Conservation (phyloP, 352 stramenopile species). For the Phytophthora palmivora region DNA sequence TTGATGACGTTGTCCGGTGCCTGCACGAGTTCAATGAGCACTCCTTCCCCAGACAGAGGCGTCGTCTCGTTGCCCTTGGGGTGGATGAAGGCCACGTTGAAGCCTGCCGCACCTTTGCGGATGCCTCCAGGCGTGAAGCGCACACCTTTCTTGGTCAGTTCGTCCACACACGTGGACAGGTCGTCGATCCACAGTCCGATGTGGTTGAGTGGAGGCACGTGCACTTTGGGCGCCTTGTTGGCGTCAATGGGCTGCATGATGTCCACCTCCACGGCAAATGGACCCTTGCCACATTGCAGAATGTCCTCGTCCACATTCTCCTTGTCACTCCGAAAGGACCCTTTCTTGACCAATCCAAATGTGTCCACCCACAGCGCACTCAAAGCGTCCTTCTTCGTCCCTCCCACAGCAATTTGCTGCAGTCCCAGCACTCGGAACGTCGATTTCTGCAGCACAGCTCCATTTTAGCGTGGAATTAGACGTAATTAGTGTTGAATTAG, state of each 20-base stretch:
- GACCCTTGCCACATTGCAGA: constrained; percentile 90
- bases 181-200: constrained; percentile 98
- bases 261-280: constrained; percentile 97
- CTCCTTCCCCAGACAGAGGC: constrained; percentile 93
- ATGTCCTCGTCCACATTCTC: constrained; percentile 99
- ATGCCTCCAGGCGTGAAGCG: constrained; percentile 98
- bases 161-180: constrained; percentile 91
- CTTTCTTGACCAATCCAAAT: constrained; percentile 78
- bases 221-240: constrained; percentile 93
- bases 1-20: constrained; percentile 93
- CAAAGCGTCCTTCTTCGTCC: constrained; percentile 88
- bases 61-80: constrained; percentile 95
- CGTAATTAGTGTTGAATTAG: neutral
- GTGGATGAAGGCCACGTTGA: constrained; percentile 99
- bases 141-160: constrained; percentile 93
- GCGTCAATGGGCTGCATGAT: constrained; percentile 98
- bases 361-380: constrained; percentile 86
- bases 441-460: constrained; percentile 37
- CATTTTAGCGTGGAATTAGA: neutral
- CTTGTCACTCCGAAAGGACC: constrained; percentile 79
- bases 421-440: constrained; percentile 96
- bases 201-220: constrained; percentile 97
- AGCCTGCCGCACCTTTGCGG: constrained; percentile 95
- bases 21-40: constrained; percentile 98
- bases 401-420: constrained; percentile 98